These are phyloP conservation scores for Pythium brassicae DNA, from an alignment of 352 stramenopile genomes.

Conservation along the genomic window DNA sequence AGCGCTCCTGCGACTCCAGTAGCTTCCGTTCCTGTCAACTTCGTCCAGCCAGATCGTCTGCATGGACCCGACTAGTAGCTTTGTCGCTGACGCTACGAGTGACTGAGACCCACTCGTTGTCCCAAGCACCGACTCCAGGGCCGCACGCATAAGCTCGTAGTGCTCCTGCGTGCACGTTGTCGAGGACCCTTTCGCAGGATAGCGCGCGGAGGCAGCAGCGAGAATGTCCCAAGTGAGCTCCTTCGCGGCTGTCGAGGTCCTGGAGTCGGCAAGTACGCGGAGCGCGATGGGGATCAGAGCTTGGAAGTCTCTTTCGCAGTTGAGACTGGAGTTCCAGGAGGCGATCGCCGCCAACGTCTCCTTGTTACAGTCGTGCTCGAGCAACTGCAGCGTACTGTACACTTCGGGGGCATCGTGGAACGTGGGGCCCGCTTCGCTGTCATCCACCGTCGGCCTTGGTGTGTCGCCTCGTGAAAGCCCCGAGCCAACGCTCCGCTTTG, in stretches of 20 bases:
- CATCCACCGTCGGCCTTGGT: not conserved
- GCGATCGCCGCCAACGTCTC: not conserved
- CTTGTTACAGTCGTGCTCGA: not conserved
- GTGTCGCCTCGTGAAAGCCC: not conserved
- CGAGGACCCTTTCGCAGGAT: not conserved
- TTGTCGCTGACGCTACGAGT: not conserved
- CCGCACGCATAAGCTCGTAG: not conserved
- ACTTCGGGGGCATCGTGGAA: not conserved
- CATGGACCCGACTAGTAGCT: not conserved
- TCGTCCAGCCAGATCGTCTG: not conserved
- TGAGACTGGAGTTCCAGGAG: not conserved
- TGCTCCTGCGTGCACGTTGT: not conserved
- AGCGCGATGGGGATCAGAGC: not conserved
- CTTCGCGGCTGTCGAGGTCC: not conserved
- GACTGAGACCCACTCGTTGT: not conserved
- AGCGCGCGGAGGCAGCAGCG: not conserved
- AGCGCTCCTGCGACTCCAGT: not conserved
- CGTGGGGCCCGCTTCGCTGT: too few species aligned
- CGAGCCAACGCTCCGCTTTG: not conserved
- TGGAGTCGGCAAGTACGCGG: not conserved
- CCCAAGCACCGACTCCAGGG: not conserved
- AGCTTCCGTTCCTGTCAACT: not conserved
- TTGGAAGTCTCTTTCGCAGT: not conserved
- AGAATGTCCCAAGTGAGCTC: not conserved
- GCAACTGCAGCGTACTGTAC: not conserved